Percentiles rank a stretch among this genome's conserved stretches.
These are phyloP conservation scores for Sisymbrium irio DNA, from an alignment of 345 rosid species.

Conservation along the genomic window DNA sequence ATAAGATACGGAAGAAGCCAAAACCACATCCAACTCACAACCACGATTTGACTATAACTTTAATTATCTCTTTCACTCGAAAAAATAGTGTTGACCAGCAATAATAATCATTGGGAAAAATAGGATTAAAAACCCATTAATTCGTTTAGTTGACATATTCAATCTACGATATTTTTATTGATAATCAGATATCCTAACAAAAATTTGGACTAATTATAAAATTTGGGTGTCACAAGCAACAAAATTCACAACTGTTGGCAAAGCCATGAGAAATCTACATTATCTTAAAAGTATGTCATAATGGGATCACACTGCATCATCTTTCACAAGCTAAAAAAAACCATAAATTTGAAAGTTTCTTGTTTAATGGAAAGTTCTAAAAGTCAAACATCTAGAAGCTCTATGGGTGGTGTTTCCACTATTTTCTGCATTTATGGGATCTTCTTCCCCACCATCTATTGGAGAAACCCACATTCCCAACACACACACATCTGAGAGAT, in stretches of 20 bases:
- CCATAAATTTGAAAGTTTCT: conserved; percentile 13
- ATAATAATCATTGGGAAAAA: background rate
- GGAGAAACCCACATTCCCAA: conserved; percentile 28
- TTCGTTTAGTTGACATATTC: background rate
- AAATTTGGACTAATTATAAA: background rate
- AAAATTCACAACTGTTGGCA: background rate
- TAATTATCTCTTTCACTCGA: background rate
- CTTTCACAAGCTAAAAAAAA: conserved; percentile 18
- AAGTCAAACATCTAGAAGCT: conserved; percentile 55
- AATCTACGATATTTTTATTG: background rate
- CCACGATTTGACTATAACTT: conserved; percentile 5
- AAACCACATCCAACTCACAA: background rate
- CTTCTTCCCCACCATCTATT: conserved; percentile 32
- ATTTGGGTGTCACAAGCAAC: background rate
- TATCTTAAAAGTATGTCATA: conserved; percentile 22
- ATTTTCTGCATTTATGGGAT: conserved; percentile 27
- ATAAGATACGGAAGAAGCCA: background rate
- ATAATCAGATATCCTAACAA: background rate
- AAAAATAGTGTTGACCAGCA: background rate
- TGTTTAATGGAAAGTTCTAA: conserved; percentile 36
- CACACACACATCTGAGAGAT: background rate
- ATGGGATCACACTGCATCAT: conserved; percentile 25
- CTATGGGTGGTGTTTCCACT: conserved; percentile 43
- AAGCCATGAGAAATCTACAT: conserved; percentile 12
- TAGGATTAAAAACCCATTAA: background rate